These are phyloP conservation scores for Populus davidiana DNA, from an alignment of 345 rosid genomes.

Conservation along the genomic window DNA sequence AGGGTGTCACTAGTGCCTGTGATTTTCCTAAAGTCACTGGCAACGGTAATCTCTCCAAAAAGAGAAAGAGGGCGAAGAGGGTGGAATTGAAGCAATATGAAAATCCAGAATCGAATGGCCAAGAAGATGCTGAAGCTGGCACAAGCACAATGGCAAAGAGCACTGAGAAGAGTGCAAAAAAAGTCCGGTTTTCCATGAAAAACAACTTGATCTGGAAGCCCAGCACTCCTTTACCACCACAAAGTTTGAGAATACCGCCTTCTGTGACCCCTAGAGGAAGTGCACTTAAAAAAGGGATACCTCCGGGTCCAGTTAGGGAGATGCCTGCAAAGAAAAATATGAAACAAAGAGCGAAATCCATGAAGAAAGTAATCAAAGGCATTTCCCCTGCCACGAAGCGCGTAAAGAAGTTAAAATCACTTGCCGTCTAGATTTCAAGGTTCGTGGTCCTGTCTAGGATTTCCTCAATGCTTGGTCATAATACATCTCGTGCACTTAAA, in stretches of 20 bases:
- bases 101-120: constrained; percentile 23
- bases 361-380: constrained; percentile 44
- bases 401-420: constrained; percentile 49
- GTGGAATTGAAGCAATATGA: constrained; percentile 23
- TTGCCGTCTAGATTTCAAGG: constrained; percentile 19
- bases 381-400: constrained; percentile 43
- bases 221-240: constrained; percentile 88
- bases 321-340: constrained; percentile 47
- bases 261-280: constrained; percentile 96
- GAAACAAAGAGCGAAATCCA: constrained; percentile 51
- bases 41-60: constrained; percentile 44
- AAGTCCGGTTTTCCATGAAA: constrained; percentile 85
- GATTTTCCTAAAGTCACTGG: constrained; percentile 31
- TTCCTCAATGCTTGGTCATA: not conserved
- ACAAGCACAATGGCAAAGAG: constrained; percentile 32
- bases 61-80: constrained; percentile 70
- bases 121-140: constrained; percentile 40
- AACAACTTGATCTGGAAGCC: constrained; percentile 97
- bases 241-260: constrained; percentile 85
- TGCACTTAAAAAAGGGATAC: constrained; percentile 87
- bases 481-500: not conserved
- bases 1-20: constrained; percentile 42
- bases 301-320: constrained; percentile 84
- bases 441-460: not conserved
- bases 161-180: constrained; percentile 66